phyloP scores from a whole-genome alignment of 129 eudicot species.

The Oenanthe sinensis region DNA sequence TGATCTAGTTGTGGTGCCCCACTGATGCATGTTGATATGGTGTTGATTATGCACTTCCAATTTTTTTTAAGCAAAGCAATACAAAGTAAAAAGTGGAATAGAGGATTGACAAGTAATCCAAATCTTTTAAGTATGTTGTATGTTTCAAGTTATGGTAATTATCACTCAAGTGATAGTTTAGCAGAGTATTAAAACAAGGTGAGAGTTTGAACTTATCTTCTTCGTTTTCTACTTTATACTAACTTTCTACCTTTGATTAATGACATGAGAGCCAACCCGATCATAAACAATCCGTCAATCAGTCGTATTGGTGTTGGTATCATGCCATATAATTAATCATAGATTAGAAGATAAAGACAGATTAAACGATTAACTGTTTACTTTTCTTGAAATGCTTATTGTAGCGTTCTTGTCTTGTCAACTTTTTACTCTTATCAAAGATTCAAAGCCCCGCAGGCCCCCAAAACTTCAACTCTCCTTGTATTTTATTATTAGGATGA shows the following conservation, averaged over 20 bases:
- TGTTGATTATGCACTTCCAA: not conserved
- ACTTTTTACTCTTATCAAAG: not conserved
- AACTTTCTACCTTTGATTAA: not conserved
- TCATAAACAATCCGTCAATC: not conserved
- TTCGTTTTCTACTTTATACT: too few relatives aligned
- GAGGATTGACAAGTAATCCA: not conserved
- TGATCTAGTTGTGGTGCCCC: constrained; percentile 2
- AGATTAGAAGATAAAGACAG: too few relatives aligned
- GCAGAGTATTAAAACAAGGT: too few relatives aligned
- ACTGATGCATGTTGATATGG: constrained; percentile 4
- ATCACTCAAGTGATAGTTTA: too few relatives aligned
- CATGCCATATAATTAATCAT: too few relatives aligned
- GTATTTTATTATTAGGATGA: too few relatives aligned
- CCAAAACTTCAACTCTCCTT: too few relatives aligned
- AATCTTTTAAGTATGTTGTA: not conserved
- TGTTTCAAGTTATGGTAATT: not conserved
- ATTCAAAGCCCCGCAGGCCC: too few relatives aligned
- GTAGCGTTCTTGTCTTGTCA: not conserved
- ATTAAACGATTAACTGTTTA: too few relatives aligned
- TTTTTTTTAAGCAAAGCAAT: not conserved
- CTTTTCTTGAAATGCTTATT: too few relatives aligned
- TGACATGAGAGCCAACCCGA: not conserved
- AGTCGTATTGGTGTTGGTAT: not conserved
- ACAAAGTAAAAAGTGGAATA: not conserved
- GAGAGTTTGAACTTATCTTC: too few relatives aligned